Evolutionary conservation across 1,284 basidiomycete species (phyloP), one percentile per base, ranked within the genome.

Genomic region (Ceratobasidium sp.): DNA sequence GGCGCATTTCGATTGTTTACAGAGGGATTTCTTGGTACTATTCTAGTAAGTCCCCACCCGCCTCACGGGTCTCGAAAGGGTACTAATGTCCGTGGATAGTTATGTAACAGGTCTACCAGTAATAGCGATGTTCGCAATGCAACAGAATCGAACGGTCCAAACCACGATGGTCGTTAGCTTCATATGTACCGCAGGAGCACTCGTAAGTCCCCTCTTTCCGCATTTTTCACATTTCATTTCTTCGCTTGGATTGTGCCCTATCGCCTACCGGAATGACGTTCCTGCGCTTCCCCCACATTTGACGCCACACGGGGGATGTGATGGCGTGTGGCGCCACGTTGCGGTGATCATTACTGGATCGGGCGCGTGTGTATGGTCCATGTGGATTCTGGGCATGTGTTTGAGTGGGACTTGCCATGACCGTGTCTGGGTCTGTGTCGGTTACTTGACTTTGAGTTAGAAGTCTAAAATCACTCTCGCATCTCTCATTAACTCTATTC

Each of bases 101-200:
- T 87, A 85, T 78, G 84, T 84, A 15, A 85, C 90, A 77, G 93
- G 89, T 14, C 81, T 93, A 29, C 93, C 93, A 79, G 90, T 90
- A 0, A 89, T 95, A 50, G 93, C 89, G 1, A 82, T 95, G 7
- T 93, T 95, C 79, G 93, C 93, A 1, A 81, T 96, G 69, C 89
- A 90, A 77, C 83, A 91, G 78, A 89, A 90, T 75, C 86, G 94
- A n/a, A 72, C 67, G 54, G 45, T 72, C 5, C 67, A 72, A 33
- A 72, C 67, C 8, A 33, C 33, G 1, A 47, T 72, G 67, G 57
- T 60, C 14, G 45, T 72, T 22, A 27, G 56, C 27, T 82, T 92
- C 51, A 87, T 89, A 19, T 90, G 91, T 0, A 83, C 90, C 57
- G 73, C 89, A 29, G 91, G 90, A 6, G 88, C 90, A 0, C 66